Conservation (phyloP, 257 asterid genomes). For the Perilla frutescens region DNA sequence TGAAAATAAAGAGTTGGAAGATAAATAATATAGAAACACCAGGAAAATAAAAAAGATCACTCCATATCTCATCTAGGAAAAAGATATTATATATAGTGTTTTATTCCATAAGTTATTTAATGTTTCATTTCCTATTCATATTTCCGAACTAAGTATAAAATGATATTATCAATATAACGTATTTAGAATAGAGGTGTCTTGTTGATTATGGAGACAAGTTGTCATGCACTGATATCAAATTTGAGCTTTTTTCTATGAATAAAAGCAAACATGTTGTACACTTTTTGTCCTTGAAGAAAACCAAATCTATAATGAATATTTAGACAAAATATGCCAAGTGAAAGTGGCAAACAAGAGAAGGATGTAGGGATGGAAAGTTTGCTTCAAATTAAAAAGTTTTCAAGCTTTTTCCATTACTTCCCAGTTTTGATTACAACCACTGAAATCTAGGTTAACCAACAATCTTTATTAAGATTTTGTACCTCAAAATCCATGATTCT, state of each 20-base stretch:
- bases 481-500: slow-evolving; percentile 23
- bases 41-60: too few species aligned
- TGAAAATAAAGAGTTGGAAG: too few species aligned
- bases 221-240: slow-evolving; percentile 20
- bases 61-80: too few species aligned
- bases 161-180: too few species aligned
- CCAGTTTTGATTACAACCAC: slow-evolving; percentile 44
- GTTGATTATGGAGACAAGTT: slow-evolving; percentile 20
- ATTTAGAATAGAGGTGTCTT: background rate
- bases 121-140: too few species aligned
- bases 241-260: background rate
- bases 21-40: too few species aligned
- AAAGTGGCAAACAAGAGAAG: slow-evolving; percentile 54
- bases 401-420: slow-evolving; percentile 22
- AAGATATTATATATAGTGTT: too few species aligned
- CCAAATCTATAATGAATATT: slow-evolving; percentile 33
- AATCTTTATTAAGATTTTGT: slow-evolving; percentile 34
- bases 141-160: too few species aligned
- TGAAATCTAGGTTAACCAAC: slow-evolving; percentile 20
- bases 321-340: slow-evolving; percentile 21
- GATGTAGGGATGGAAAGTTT: slow-evolving; percentile 8
- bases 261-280: background rate
- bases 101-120: too few species aligned
- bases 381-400: slow-evolving; percentile 24
- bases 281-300: slow-evolving; percentile 25